Percentiles rank a stretch among this genome's conserved stretches.
phyloP scores from a whole-genome alignment of 225 moss, liverwort and hornwort species.

The Rhytidiadelphus loreus region DNA sequence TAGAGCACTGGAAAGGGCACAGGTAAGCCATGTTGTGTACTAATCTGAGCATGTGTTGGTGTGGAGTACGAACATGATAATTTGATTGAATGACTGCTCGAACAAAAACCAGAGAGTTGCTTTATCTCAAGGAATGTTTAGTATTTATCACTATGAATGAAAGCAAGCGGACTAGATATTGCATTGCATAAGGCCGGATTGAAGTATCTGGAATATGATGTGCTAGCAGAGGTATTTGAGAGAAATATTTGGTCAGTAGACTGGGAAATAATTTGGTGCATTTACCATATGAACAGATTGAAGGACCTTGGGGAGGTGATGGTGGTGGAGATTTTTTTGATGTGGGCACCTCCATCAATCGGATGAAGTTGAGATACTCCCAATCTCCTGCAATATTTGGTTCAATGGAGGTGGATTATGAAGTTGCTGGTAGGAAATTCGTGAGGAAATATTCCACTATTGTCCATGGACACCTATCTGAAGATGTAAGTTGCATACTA shows the following conservation, averaged over 20 bases:
- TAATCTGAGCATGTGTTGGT: too few relatives aligned
- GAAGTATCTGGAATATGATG: neutral
- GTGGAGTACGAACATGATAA: too few relatives aligned
- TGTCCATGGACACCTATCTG: accelerated
- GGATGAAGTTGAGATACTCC: neutral
- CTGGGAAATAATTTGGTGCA: neutral
- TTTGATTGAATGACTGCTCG: neutral
- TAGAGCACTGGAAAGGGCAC: neutral
- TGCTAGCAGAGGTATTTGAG: neutral
- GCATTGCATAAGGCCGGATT: neutral
- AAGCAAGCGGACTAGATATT: neutral
- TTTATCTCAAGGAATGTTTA: too few relatives aligned
- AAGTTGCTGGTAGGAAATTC: accelerated
- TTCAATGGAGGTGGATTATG: neutral
- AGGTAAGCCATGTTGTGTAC: neutral
- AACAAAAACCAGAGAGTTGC: neutral
- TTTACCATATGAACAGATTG: neutral
- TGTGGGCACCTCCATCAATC: neutral
- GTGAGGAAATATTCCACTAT: accelerated
- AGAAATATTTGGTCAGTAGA: too few relatives aligned
- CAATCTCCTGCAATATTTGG: neutral
- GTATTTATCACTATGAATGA: neutral
- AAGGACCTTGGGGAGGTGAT: neutral
- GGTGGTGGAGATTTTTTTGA: neutral
- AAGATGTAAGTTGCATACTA: neutral